Percentiles rank a stretch among this genome's conserved stretches.
Conservation (phyloP, 2,329 filamentous ascomycete species). For the Phyllosticta citriasiana region DNA sequence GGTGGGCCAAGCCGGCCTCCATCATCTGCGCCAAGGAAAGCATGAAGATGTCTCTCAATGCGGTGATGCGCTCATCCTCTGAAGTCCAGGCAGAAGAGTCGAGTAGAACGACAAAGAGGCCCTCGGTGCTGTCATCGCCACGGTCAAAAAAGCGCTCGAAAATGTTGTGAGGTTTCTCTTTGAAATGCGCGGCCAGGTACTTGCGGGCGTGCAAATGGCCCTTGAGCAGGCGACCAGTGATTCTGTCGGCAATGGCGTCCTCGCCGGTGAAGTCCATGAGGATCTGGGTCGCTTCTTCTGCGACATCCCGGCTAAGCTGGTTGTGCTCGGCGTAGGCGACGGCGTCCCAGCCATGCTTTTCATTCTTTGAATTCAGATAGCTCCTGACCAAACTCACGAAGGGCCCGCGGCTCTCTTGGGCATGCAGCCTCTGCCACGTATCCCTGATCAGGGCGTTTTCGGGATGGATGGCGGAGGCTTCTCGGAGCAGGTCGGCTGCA, state of each 20-base stretch:
- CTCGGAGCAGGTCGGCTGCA: conserved; percentile 32
- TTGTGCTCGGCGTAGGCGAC: conserved; percentile 18
- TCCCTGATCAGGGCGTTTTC: conserved; percentile 31
- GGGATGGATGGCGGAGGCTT: conserved; percentile 35
- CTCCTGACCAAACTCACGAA: conserved; percentile 24
- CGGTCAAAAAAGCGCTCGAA: conserved; percentile 36
- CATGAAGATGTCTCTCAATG: conserved; percentile 52
- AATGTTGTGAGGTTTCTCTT: conserved; percentile 29
- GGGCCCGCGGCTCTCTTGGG: conserved; percentile 27
- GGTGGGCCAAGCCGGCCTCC: conserved; percentile 72
- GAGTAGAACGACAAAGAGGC: conserved; percentile 32
- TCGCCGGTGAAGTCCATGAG: conserved; percentile 33
- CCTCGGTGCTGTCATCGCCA: conserved; percentile 37
- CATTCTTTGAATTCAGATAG: conserved; percentile 26
- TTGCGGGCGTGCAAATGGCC: conserved; percentile 26
- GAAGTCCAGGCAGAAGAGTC: conserved; percentile 33
- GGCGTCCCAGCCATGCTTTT: conserved; percentile 32
- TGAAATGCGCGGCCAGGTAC: conserved; percentile 28
- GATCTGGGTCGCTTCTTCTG: conserved; percentile 30
- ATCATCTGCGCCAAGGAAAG: conserved; percentile 81
- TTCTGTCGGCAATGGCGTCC: conserved; percentile 32
- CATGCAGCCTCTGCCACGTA: conserved; percentile 30
- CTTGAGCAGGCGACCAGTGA: conserved; percentile 28
- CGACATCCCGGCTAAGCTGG: conserved; percentile 27
- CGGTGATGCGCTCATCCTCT: conserved; percentile 34